Conservation (phyloP, 192 early-diverging fungal species). For the Chytriomyces confervae region DNA sequence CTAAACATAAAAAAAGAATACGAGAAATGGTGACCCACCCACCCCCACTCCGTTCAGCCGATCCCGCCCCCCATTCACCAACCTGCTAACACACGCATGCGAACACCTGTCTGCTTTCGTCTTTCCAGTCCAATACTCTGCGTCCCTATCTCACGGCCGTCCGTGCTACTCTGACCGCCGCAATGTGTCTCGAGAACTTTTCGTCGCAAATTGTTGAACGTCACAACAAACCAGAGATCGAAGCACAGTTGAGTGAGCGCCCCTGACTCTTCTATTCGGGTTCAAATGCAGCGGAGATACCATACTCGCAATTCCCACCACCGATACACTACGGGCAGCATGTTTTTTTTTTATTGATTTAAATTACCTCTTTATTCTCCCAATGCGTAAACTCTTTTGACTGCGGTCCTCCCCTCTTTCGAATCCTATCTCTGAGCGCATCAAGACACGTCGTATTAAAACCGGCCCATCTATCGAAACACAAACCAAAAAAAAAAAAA, state of each 20-base stretch:
- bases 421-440: not conserved
- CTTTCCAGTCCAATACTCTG: conserved; percentile 89
- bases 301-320: too few relatives aligned
- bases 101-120: too few relatives aligned
- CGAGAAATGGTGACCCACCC: too few relatives aligned
- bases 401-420: not conserved
- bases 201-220: conserved; percentile 95
- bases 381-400: too few relatives aligned
- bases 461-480: not conserved
- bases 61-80: too few relatives aligned
- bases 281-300: too few relatives aligned
- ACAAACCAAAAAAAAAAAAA: not conserved
- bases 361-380: too few relatives aligned
- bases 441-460: conserved; percentile 1
- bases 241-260: conserved; percentile 67
- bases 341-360: too few relatives aligned
- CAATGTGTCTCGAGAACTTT: conserved; percentile 97
- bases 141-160: conserved; percentile 95
- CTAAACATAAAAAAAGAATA: too few relatives aligned
- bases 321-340: too few relatives aligned
- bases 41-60: too few relatives aligned
- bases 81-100: too few relatives aligned
- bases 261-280: not conserved
- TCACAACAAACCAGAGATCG: conserved; percentile 98
- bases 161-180: conserved; percentile 89